A percentile compares a stretch with the other conserved stretches of the same genome.
These are phyloP conservation scores for Lachancea fermentati DNA, from an alignment of 805 yeast genomes.

Conservation along the genomic window DNA sequence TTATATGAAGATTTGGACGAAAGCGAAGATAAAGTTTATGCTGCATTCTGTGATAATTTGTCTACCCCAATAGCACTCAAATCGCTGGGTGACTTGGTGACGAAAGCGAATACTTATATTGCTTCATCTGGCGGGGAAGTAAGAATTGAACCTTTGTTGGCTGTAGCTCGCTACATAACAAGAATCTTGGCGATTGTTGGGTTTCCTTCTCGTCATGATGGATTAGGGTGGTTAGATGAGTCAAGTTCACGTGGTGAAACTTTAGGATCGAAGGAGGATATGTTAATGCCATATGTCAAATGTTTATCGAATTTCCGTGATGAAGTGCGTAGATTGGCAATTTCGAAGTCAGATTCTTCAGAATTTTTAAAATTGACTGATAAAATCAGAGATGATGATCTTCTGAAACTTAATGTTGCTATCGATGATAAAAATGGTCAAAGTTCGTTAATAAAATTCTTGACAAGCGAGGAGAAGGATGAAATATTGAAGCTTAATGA, in stretches of 20 bases:
- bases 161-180: constrained; percentile 63
- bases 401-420: constrained; percentile 72
- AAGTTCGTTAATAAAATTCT: constrained; percentile 78
- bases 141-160: constrained; percentile 60
- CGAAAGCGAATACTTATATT: constrained; percentile 68
- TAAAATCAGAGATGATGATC: constrained; percentile 60
- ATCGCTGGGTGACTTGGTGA: constrained; percentile 59
- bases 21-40: constrained; percentile 58
- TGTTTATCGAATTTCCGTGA: constrained; percentile 78
- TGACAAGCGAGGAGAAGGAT: constrained; percentile 60
- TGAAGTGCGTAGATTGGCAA: constrained; percentile 67
- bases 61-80: constrained; percentile 73
- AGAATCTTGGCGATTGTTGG: constrained; percentile 70
- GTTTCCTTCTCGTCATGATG: constrained; percentile 61
- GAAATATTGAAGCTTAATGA: constrained; percentile 54
- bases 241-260: constrained; percentile 10
- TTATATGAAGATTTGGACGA: constrained; percentile 44
- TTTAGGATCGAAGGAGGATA: constrained; percentile 47
- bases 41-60: constrained; percentile 83
- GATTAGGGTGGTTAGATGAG: constrained; percentile 72
- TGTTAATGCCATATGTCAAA: constrained; percentile 74
- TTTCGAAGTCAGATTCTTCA: constrained; percentile 45
- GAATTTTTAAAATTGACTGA: constrained; percentile 69
- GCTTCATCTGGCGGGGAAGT: constrained; percentile 45
- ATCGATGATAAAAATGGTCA: constrained; percentile 83